phyloP scores from a whole-genome alignment of 2,329 filamentous ascomycete genomes.

The Calonectria pseudoreteaudii region DNA sequence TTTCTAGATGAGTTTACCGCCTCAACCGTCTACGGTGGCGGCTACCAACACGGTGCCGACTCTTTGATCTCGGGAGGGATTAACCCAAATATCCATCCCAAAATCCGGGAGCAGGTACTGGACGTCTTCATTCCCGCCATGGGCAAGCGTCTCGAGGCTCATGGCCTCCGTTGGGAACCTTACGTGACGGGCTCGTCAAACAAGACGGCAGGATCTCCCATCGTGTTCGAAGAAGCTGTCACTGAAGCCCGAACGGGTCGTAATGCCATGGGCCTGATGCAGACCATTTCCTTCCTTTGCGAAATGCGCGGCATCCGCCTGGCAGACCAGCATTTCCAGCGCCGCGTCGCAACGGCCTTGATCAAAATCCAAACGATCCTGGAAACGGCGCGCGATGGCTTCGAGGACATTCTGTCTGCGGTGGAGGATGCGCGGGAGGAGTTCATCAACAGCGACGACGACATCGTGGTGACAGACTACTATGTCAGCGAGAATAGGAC shows the following conservation, averaged over 20 bases:
- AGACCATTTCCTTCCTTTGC: neutral
- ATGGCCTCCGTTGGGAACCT: neutral
- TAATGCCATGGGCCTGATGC: neutral
- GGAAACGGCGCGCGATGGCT: neutral
- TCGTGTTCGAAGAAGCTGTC: neutral
- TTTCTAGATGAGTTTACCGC: neutral
- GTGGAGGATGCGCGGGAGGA: neutral
- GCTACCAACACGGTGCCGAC: neutral
- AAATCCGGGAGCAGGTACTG: neutral
- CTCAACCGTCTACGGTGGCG: neutral
- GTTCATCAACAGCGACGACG: neutral
- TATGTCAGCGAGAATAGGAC: neutral
- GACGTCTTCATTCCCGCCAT: neutral
- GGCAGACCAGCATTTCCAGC: neutral
- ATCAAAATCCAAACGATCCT: neutral
- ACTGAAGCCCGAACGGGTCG: neutral
- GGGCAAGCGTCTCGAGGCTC: neutral
- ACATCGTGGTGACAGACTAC: conserved; percentile 1
- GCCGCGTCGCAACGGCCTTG: neutral
- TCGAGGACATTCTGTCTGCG: neutral
- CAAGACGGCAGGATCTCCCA: neutral
- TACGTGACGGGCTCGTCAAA: neutral
- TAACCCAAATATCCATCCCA: neutral
- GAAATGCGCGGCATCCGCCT: conserved; percentile 1
- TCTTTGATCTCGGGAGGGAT: neutral